These are phyloP conservation scores for Blastobotrys serpentis DNA, from an alignment of 1,139 yeast genomes.

Conservation along the genomic window DNA sequence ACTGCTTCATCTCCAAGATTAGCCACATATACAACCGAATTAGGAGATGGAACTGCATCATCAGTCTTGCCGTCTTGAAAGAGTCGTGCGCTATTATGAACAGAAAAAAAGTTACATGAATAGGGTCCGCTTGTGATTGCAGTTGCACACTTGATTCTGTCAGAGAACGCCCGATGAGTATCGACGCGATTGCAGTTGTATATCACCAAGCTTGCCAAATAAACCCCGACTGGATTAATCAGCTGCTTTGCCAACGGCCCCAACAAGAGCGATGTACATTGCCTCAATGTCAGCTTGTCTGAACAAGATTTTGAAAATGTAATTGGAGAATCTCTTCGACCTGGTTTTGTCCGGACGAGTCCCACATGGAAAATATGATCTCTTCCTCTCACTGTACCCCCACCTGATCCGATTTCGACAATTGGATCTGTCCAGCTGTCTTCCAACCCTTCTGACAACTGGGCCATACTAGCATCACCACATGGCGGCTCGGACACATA, in stretches of 20 bases:
- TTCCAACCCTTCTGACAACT: slow-evolving; percentile 28
- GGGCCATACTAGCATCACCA: slow-evolving; percentile 79
- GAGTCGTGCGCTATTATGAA: slow-evolving; percentile 18
- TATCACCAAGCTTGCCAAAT: slow-evolving; percentile 54
- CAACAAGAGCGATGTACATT: slow-evolving; percentile 59
- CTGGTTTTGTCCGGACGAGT: slow-evolving; percentile 85
- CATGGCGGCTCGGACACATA: slow-evolving; percentile 85
- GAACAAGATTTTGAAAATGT: slow-evolving; percentile 83
- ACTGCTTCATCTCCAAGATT: slow-evolving; percentile 30
- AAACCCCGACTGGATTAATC: slow-evolving; percentile 45
- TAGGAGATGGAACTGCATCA: slow-evolving; percentile 27
- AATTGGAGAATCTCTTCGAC: slow-evolving; percentile 69
- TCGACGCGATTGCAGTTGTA: slow-evolving; percentile 43
- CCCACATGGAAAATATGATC: slow-evolving; percentile 59
- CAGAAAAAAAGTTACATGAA: slow-evolving; percentile 15
- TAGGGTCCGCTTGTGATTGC: slow-evolving; percentile 2
- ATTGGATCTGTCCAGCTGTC: slow-evolving; percentile 31
- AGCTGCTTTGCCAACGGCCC: slow-evolving; percentile 46
- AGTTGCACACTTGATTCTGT: slow-evolving; percentile 7
- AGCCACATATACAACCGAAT: slow-evolving; percentile 25
- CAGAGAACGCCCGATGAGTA: slow-evolving; percentile 44
- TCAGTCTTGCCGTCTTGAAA: slow-evolving; percentile 21
- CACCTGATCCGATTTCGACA: slow-evolving; percentile 22
- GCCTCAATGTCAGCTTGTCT: slow-evolving; percentile 71
- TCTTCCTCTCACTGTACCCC: slow-evolving; percentile 59